These are phyloP conservation scores for Fraxinus floribunda DNA, from an alignment of 305 asterid species.

Conservation along the genomic window DNA sequence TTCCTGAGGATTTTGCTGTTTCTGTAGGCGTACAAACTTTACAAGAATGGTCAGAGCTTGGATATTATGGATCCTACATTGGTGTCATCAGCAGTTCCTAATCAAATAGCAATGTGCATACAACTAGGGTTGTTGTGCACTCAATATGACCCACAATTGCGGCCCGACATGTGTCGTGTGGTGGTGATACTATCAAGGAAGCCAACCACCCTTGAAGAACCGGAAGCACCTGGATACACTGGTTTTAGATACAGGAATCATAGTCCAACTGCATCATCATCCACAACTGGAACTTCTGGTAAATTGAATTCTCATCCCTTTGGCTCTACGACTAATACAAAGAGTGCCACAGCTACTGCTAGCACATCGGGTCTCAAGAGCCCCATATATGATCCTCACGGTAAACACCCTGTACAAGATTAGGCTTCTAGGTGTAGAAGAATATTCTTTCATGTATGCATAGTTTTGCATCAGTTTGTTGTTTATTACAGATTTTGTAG, in stretches of 20 bases:
- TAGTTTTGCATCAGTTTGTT: neutral
- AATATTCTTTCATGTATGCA: slow-evolving; percentile 43
- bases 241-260: slow-evolving; percentile 53
- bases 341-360: slow-evolving; percentile 39
- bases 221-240: slow-evolving; percentile 66
- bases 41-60: slow-evolving; percentile 64
- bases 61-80: slow-evolving; percentile 67
- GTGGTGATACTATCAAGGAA: slow-evolving; percentile 65
- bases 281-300: slow-evolving; percentile 46
- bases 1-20: slow-evolving; percentile 4
- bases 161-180: slow-evolving; percentile 81
- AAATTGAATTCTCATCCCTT: slow-evolving; percentile 37
- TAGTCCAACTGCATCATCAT: slow-evolving; percentile 31
- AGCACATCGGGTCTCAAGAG: slow-evolving; percentile 34
- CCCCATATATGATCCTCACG: slow-evolving; percentile 42
- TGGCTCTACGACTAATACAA: slow-evolving; percentile 46
- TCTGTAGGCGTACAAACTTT: slow-evolving; percentile 70
- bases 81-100: slow-evolving; percentile 46
- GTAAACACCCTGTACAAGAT: slow-evolving; percentile 55
- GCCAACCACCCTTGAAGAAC: slow-evolving; percentile 69
- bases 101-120: slow-evolving; percentile 48
- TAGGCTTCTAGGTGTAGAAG: slow-evolving; percentile 20
- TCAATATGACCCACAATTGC: slow-evolving; percentile 63
- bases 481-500: neutral
- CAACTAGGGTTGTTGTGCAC: slow-evolving; percentile 75